phyloP scores from a whole-genome alignment of 345 rosid genomes.

The Dipteronia sinensis region DNA sequence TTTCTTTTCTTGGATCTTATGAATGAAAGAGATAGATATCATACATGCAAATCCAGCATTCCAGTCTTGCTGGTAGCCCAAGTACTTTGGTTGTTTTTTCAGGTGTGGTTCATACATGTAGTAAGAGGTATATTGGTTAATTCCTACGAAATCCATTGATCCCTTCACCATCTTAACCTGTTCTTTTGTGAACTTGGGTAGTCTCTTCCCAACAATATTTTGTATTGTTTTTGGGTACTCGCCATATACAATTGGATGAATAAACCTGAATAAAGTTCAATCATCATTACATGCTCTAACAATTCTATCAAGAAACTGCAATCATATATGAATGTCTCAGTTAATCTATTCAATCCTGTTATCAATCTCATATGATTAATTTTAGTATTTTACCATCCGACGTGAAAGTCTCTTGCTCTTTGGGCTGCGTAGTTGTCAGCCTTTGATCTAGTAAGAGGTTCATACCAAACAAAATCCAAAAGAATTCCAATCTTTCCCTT shows the following conservation, averaged over 20 bases:
- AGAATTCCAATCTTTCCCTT: constrained; percentile 92
- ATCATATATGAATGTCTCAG: neutral
- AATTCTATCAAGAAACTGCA: neutral
- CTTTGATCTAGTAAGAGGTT: constrained; percentile 86
- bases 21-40: constrained; percentile 18
- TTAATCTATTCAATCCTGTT: neutral
- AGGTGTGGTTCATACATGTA: constrained; percentile 63
- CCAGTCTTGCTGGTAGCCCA: constrained; percentile 95
- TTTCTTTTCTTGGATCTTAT: neutral
- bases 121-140: constrained; percentile 88
- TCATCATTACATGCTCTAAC: constrained; percentile 1
- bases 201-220: constrained; percentile 68
- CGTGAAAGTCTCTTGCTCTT: constrained; percentile 92
- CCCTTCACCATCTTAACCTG: constrained; percentile 90
- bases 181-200: constrained; percentile 76
- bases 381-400: constrained; percentile 97
- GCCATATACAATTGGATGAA: constrained; percentile 90
- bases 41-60: constrained; percentile 77
- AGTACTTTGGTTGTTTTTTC: constrained; percentile 41
- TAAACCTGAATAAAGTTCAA: constrained; percentile 52
- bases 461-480: constrained; percentile 94
- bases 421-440: constrained; percentile 91
- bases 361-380: too few species aligned
- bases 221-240: constrained; percentile 92
- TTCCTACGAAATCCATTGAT: constrained; percentile 84